These are phyloP conservation scores for Ophiostoma pallidulum DNA, from an alignment of 2,329 filamentous ascomycete species.

Conservation along the genomic window DNA sequence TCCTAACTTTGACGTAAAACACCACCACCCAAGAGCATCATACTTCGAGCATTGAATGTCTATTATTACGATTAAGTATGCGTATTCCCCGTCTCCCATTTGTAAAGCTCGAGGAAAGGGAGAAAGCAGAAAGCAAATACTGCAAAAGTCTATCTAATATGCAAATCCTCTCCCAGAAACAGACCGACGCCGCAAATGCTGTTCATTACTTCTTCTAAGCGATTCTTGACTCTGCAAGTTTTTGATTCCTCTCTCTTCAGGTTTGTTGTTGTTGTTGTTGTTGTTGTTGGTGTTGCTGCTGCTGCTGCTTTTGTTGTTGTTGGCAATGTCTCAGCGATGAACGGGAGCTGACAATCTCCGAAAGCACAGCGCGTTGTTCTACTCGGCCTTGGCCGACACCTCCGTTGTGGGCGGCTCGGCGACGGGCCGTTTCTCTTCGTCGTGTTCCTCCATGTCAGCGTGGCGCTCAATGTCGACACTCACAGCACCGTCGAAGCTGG, in stretches of 20 bases:
- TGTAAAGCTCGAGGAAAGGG: not conserved
- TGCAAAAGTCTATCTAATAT: not conserved
- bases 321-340: no score
- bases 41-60: no score
- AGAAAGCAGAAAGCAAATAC: no score
- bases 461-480: conserved; percentile 10
- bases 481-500: not conserved
- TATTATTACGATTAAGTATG: conserved; percentile 4
- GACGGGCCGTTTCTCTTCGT: not conserved
- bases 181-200: not conserved
- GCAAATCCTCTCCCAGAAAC: not conserved
- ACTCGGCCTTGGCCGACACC: not conserved
- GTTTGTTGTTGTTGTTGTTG: not conserved
- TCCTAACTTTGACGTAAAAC: no score
- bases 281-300: no score
- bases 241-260: not conserved
- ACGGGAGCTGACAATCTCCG: no score
- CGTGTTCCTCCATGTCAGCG: conserved; percentile 1
- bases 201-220: not conserved
- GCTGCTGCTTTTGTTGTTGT: no score
- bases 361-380: no score
- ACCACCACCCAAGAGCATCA: no score
- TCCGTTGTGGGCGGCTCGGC: not conserved
- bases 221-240: not conserved
- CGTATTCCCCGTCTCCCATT: not conserved